Conservation (phyloP, 2,329 filamentous ascomycete species). For the Pestalotiopsis sp. region DNA sequence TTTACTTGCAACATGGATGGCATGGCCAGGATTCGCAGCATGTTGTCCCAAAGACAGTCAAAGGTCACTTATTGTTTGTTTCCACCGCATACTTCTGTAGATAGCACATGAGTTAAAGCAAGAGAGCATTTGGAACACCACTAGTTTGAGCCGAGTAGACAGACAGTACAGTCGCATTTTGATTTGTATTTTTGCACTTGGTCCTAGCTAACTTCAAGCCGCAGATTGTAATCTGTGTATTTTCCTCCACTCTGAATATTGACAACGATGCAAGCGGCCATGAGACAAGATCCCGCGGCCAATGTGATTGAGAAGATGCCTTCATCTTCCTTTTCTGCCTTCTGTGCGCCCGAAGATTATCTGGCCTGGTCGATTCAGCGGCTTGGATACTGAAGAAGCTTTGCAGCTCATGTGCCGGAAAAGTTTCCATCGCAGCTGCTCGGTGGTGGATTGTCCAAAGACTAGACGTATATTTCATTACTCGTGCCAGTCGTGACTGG, state of each 20-base stretch:
- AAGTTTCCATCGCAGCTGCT: background rate
- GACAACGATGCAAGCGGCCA: background rate
- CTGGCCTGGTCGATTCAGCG: too few species aligned
- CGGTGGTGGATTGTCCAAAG: background rate
- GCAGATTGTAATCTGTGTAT: background rate
- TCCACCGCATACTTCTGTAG: constrained; percentile 13
- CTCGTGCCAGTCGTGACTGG: background rate
- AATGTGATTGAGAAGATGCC: background rate
- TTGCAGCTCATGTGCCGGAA: background rate
- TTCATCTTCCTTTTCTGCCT: background rate
- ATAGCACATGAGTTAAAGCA: constrained; percentile 12
- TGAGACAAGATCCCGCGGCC: background rate
- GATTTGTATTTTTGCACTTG: background rate
- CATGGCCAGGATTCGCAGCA: background rate
- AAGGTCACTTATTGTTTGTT: constrained; percentile 9
- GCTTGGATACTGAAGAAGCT: too few species aligned
- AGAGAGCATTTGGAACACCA: constrained; percentile 8
- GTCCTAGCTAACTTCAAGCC: background rate
- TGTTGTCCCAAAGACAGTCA: constrained; percentile 7
- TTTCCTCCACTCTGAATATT: background rate
- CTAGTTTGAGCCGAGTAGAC: background rate
- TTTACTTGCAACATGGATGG: constrained; percentile 12
- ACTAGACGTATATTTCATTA: background rate
- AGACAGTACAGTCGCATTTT: background rate
- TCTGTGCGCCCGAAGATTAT: background rate